Conservation (phyloP, 306 rosid species). For the Castanospermum australe region DNA sequence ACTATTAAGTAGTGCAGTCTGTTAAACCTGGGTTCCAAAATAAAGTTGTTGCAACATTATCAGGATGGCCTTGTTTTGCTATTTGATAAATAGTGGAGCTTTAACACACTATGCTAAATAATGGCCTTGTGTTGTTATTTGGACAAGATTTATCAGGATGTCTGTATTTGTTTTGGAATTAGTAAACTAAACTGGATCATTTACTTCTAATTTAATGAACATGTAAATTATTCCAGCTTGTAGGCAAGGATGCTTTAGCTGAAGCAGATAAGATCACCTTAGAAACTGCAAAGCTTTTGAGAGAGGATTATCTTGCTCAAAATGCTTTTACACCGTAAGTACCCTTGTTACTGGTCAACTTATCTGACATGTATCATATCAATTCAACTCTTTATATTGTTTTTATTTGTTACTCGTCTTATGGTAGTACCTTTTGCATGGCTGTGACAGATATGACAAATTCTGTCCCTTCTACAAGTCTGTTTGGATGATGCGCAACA, state of each 20-base stretch:
- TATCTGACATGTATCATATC: neutral
- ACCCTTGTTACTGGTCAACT: constrained; percentile 13
- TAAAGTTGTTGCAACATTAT: neutral
- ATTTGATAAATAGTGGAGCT: constrained; percentile 22
- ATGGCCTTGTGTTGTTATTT: constrained; percentile 22
- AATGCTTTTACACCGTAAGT: constrained; percentile 99
- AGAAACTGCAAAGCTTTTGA: constrained; percentile 98
- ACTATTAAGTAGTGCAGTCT: neutral
- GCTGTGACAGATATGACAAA: constrained; percentile 79
- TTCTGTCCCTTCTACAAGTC: constrained; percentile 99
- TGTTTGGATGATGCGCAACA: constrained; percentile 99
- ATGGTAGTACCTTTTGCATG: constrained; percentile 8
- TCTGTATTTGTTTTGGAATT: neutral
- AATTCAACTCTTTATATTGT: neutral
- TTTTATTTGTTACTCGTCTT: constrained; percentile 10
- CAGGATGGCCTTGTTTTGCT: too few species aligned
- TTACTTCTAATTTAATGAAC: neutral
- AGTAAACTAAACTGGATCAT: constrained; percentile 9
- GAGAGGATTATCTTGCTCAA: constrained; percentile 99
- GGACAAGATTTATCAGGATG: constrained; percentile 6
- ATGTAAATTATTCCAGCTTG: constrained; percentile 66
- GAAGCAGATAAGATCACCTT: constrained; percentile 96
- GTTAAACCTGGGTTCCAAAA: neutral
- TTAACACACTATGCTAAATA: neutral
- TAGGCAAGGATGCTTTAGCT: constrained; percentile 98